Evolutionary conservation across 257 asterid species (phyloP).

Genomic region (Lantana camara): DNA sequence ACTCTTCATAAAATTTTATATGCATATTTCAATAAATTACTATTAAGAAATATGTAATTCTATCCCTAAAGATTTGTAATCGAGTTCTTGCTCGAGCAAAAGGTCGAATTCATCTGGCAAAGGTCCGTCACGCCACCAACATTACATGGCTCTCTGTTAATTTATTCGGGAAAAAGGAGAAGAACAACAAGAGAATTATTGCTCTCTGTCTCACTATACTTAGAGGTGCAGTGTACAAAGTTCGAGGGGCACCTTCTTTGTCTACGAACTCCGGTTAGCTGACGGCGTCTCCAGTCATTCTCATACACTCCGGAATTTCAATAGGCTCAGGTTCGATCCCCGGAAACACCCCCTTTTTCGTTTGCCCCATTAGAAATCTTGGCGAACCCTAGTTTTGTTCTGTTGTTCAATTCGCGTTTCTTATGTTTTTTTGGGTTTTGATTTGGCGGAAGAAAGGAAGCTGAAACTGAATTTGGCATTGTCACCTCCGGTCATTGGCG

Average conservation of each 20-base stretch:
- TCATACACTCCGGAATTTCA: slow-evolving; percentile 22
- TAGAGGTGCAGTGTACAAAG: slow-evolving; percentile 22
- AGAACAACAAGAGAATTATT: slow-evolving; percentile 14
- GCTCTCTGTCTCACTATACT: slow-evolving; percentile 23
- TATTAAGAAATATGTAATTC: no score
- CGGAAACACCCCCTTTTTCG: background rate
- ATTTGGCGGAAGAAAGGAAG: background rate
- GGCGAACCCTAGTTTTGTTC: slow-evolving; percentile 33
- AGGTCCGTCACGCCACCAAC: no score
- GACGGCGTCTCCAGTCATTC: slow-evolving; percentile 20
- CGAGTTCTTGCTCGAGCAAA: no score
- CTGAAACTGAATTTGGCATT: slow-evolving; percentile 24
- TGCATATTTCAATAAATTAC: no score
- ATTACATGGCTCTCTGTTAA: slow-evolving; percentile 16
- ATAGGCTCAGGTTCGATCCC: slow-evolving; percentile 38
- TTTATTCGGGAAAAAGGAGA: background rate
- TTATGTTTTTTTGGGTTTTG: slow-evolving; percentile 1
- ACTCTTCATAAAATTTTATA: no score
- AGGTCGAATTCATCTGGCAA: no score
- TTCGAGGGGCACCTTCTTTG: slow-evolving; percentile 5
- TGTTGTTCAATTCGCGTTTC: slow-evolving; percentile 15
- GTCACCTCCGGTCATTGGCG: slow-evolving; percentile 17
- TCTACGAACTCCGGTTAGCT: slow-evolving; percentile 14
- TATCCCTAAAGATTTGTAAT: no score
- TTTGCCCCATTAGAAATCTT: slow-evolving; percentile 1